Percentiles rank a stretch among this genome's conserved stretches.
Conservation (phyloP, 2,329 filamentous ascomycete species). For the Curvularia eragrostidis region DNA sequence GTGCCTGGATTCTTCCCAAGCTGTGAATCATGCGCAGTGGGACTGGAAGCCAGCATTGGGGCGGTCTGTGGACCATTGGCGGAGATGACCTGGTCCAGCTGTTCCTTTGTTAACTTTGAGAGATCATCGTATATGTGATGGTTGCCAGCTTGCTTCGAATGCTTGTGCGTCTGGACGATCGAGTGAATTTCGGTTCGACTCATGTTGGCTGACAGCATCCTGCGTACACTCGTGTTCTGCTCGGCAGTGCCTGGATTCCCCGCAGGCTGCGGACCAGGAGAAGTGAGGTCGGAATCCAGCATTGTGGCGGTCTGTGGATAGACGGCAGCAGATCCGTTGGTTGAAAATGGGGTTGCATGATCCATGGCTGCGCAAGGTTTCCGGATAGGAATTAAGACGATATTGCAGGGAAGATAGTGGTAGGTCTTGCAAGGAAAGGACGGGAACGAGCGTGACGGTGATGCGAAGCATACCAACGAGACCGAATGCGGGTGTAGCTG, state of each 20-base stretch:
- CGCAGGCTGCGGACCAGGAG: background rate
- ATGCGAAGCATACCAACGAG: too few relatives aligned
- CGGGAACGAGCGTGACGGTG: background rate
- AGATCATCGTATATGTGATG: background rate
- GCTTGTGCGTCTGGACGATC: background rate
- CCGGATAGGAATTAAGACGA: background rate
- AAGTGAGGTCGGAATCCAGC: background rate
- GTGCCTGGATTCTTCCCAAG: background rate
- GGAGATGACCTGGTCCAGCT: background rate
- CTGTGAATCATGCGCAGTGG: too few relatives aligned
- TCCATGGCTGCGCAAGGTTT: background rate
- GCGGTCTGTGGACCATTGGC: too few relatives aligned
- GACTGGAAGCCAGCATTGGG: too few relatives aligned
- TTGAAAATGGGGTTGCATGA: background rate
- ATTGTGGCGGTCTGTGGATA: background rate
- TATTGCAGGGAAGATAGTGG: background rate
- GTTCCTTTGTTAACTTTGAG: background rate
- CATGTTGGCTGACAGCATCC: background rate
- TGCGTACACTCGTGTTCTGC: background rate
- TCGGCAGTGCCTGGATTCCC: background rate
- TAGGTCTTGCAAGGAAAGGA: background rate
- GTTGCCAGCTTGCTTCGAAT: background rate
- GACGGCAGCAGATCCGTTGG: background rate
- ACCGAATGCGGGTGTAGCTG: too few relatives aligned
- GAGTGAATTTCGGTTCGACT: background rate